Base-by-base conservation (phyloP, 805 yeast genomes). In the Saccharomycopsis selenospora region DNA sequence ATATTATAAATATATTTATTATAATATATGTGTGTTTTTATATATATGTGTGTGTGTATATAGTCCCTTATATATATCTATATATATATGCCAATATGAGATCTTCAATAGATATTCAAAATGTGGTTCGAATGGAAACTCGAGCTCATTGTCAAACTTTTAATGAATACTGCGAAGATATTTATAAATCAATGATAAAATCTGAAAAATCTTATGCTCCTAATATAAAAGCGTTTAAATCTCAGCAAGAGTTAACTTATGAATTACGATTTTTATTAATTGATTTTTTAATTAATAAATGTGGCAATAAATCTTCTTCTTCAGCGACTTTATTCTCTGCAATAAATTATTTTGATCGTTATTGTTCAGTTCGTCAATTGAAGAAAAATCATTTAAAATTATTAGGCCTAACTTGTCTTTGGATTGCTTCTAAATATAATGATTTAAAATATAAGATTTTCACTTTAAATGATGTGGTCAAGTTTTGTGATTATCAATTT, bases 261-360 rank as follows among this genome's bases (percentile, higher is more conserved):
- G 48, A 42, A n/a, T 18, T 50, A 25, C 44, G 53, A 10, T 26
- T 42, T 4, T 4, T 42, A 17, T 10, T 47, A 5, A 27, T 50
- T 8, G 53, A 50, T 20, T 50, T 36, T 33, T 7, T 50, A 11
- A 28, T 50, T 23, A 41, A 28, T 25, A 50, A 46, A 23, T 33
- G 40, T 22, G 10, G 4, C 33, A 23, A 28, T 17, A 78, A 73
- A 48, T 79, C 75, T 36, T 80, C 38, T 14, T 38, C 49, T 23
- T 27, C 46, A 4, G 45, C 72, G 70, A 90, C 79, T 45, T 72
- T 82, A 22, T 64, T 66, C 48, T 55, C 63, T 2, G 66, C 72
- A 1, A 66, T 68, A 24, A 61, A 63, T 27, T 46, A 68, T 7
- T 59, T 70, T 42, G 76, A 72, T 56, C 60, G 66, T 25, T 72